Conservation (phyloP, 176 grass and related monocot species). For the Hsuehochloa calcarea region DNA sequence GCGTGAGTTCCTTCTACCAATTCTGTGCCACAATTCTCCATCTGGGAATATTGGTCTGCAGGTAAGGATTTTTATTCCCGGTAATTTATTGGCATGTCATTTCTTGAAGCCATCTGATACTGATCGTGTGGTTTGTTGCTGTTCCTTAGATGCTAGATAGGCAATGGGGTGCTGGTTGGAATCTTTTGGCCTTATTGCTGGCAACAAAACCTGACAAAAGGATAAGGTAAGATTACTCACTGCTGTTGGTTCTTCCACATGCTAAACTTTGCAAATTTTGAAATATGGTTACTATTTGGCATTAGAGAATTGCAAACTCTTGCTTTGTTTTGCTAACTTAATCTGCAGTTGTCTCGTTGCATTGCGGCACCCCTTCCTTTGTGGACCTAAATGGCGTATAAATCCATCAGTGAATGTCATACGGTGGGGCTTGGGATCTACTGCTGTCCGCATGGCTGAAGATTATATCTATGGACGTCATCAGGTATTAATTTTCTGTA, state of each 20-base stretch:
- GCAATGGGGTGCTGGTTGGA: conserved; percentile 93
- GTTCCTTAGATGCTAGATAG: conserved; percentile 77
- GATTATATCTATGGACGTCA: conserved; percentile 92
- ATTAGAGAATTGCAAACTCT: conserved; percentile 18
- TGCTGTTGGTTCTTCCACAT: not conserved
- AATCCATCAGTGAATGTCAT: conserved; percentile 68
- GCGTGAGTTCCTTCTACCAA: conserved; percentile 89
- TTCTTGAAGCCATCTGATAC: conserved; percentile 32
- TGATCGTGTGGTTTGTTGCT: conserved; percentile 17
- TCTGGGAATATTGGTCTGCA: conserved; percentile 83
- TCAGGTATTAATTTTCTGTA: conserved; percentile 55
- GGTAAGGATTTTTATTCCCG: conserved; percentile 39
- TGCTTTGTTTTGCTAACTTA: conserved; percentile 5
- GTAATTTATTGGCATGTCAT: conserved; percentile 20
- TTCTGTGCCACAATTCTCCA: conserved; percentile 64
- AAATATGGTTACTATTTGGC: not conserved
- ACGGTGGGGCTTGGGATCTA: conserved; percentile 88
- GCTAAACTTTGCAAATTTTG: conserved; percentile 22
- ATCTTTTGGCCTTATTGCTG: conserved; percentile 83
- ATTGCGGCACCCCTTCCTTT: conserved; percentile 89
- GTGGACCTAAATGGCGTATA: conserved; percentile 92
- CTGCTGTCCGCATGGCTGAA: conserved; percentile 86
- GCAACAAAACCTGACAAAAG: conserved; percentile 78
- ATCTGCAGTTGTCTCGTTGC: conserved; percentile 75
- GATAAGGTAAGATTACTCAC: conserved; percentile 70